phyloP scores from a whole-genome alignment of 2,329 filamentous ascomycete species.

The Alternaria sp. region DNA sequence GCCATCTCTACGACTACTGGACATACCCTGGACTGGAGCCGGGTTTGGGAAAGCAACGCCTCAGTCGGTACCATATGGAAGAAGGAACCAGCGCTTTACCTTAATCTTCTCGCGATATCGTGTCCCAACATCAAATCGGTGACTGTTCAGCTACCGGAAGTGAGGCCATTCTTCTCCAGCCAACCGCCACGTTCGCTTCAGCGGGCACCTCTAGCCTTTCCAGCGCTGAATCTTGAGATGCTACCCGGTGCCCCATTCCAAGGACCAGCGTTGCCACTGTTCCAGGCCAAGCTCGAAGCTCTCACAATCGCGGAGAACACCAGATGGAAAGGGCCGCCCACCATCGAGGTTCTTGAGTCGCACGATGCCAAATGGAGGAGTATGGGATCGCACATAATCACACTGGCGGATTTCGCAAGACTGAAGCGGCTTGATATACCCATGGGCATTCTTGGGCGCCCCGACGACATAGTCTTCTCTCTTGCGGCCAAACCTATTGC shows the following conservation, averaged over 20 bases:
- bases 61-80: conserved; percentile 3
- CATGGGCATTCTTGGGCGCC: conserved; percentile 11
- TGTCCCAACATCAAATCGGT: conserved; percentile 21
- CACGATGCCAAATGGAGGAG: conserved; percentile 10
- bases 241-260: conserved; percentile 11
- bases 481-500: background rate
- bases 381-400: conserved; percentile 21
- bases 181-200: background rate
- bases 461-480: conserved; percentile 8
- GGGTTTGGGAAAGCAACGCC: background rate
- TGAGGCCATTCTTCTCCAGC: background rate
- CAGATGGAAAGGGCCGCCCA: conserved; percentile 14
- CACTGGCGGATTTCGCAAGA: conserved; percentile 5
- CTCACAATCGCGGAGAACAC: conserved; percentile 17
- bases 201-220: background rate
- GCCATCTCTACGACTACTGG: conserved; percentile 3
- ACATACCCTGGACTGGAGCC: background rate
- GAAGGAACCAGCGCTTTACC: conserved; percentile 9
- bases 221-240: conserved; percentile 3
- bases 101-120: conserved; percentile 15
- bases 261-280: conserved; percentile 4
- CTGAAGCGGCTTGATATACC: conserved; percentile 14
- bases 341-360: conserved; percentile 13
- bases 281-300: conserved; percentile 12
- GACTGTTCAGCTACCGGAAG: conserved; percentile 13